Evolutionary conservation across 257 asterid species (phyloP), one percentile per base, ranked within the genome.

Genomic region (Buddleja alternifolia): DNA sequence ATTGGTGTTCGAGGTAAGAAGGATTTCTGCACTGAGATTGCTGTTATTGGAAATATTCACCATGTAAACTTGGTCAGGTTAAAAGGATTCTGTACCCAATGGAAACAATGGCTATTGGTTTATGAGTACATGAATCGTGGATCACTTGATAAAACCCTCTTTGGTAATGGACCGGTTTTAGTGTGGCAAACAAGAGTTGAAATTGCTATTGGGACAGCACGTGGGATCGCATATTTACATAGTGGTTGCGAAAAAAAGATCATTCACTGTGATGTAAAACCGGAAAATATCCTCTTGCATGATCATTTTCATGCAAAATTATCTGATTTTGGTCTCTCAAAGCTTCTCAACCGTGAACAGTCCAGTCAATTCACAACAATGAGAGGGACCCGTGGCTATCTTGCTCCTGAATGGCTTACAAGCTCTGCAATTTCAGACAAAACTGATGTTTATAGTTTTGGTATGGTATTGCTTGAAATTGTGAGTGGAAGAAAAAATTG

Each of bases 361-460:
- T 85, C 96, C 10, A 72, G 85, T 52, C 73, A 74, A 47, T 80
- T 86, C 75, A 84, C 94, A n/a, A 88, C 97, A 0, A 84, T 90
- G 97, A 83, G 97, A 72, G 97, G 96, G 20, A 90, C 96, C 0
- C 85, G 96, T 0, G 96, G 97, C 0, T 88, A 90, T 23, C 90
- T 88, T 6, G 97, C 96, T 6, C 97, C 97, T 0, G 94, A 90
- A 66, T 86, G 96, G 96, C 92, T 86, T 20, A 88, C 96, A 3
- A 84, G 84, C 72, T 90, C 96, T 0, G 85, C 92, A 2, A 71
- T 90, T 29, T 84, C 96, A 0, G 90, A 90, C 16, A 90, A 88
- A 63, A 84, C 96, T 3, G 97, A 90, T 16, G 92, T 90, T 6
- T 90, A 90, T 56, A 84, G 92, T 55, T 90, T 77, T 8, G 97